Percentiles rank a stretch among this genome's conserved stretches.
These are phyloP conservation scores for Scytalidium lignicola DNA, from an alignment of 2,329 filamentous ascomycete species.

Conservation along the genomic window DNA sequence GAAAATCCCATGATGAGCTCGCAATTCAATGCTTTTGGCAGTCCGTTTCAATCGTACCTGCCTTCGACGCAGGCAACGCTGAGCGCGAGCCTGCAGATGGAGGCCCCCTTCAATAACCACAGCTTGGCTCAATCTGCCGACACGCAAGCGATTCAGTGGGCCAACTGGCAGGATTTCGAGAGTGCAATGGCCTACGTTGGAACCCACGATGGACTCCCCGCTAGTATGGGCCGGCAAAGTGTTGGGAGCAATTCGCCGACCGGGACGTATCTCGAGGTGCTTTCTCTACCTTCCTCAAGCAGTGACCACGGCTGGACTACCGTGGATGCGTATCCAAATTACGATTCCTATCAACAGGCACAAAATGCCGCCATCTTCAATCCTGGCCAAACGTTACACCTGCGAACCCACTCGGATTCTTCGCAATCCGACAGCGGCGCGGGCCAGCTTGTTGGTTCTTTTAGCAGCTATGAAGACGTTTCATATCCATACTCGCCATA, in stretches of 20 bases:
- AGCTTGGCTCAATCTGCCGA: conserved; percentile 53
- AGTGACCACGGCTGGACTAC: conserved; percentile 85
- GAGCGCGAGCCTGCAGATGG: conserved; percentile 54
- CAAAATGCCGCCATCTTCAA: conserved; percentile 71
- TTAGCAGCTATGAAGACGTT: conserved; percentile 78
- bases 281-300: conserved; percentile 73
- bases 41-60: conserved; percentile 29
- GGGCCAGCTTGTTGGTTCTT: conserved; percentile 50
- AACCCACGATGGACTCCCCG: conserved; percentile 40
- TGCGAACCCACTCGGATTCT: conserved; percentile 81
- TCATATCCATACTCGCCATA: conserved; percentile 66
- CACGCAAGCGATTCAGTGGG: conserved; percentile 56
- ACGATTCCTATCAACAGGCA: conserved; percentile 60
- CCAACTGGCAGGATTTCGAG: conserved; percentile 77
- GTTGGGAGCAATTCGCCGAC: conserved; percentile 64
- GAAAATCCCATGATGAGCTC: conserved; percentile 27
- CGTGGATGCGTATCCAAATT: conserved; percentile 69
- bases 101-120: conserved; percentile 51
- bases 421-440: conserved; percentile 64
- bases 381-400: conserved; percentile 82
- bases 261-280: conserved; percentile 76
- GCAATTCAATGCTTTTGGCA: conserved; percentile 25
- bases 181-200: conserved; percentile 53
- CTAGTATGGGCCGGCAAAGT: conserved; percentile 41
- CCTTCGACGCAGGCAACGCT: conserved; percentile 57